phyloP scores from a whole-genome alignment of 805 yeast genomes.

The Groenewaldozyma salmanticensis region DNA sequence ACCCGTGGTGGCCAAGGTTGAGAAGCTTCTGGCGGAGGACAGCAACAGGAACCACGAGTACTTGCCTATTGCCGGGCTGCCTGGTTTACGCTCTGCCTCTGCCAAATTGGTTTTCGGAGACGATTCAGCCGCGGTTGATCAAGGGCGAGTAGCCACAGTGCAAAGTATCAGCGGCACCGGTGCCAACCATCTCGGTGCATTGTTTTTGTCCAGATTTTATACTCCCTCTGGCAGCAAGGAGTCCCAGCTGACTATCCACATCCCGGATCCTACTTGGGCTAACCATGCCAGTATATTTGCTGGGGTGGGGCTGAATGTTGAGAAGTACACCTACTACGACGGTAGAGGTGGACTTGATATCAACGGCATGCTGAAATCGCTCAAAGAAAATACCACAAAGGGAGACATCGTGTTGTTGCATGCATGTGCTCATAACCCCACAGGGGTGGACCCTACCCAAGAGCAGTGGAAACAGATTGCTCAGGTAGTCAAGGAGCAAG shows the following conservation, averaged over 20 bases:
- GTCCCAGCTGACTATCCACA: constrained; percentile 40
- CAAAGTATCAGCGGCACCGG: constrained; percentile 86
- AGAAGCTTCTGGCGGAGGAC: constrained; percentile 51
- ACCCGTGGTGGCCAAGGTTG: constrained; percentile 63
- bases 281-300: constrained; percentile 83
- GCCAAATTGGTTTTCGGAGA: constrained; percentile 59
- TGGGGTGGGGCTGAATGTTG: constrained; percentile 56
- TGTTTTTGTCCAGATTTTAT: constrained; percentile 48
- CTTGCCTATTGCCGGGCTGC: constrained; percentile 70
- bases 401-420: constrained; percentile 81
- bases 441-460: constrained; percentile 86
- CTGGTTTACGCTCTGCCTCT: constrained; percentile 57
- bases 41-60: constrained; percentile 77
- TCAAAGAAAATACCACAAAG: constrained; percentile 48
- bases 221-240: constrained; percentile 27
- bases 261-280: constrained; percentile 96
- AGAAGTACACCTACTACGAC: constrained; percentile 81
- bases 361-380: constrained; percentile 53
- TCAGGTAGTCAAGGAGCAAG: constrained; percentile 45
- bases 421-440: constrained; percentile 97
- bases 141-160: constrained; percentile 45
- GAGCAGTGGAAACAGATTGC: constrained; percentile 73
- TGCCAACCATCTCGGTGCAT: constrained; percentile 83
- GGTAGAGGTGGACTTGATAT: constrained; percentile 62
- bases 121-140: constrained; percentile 45